Conservation (phyloP, 140 eudicot genomes). For the Erigeron philadelphicus region DNA sequence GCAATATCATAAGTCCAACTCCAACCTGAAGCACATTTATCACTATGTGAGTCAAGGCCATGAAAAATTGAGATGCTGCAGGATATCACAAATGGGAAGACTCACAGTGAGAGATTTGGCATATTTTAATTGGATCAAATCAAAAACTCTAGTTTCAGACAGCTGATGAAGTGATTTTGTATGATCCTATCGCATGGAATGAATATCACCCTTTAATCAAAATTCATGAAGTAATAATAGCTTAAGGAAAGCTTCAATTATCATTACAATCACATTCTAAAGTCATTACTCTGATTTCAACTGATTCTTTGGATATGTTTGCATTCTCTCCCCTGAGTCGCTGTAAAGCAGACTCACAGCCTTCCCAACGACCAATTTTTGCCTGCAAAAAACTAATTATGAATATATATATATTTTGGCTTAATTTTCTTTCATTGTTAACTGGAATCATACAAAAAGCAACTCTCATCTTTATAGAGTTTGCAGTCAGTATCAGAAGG, state of each 20-base stretch:
- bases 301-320: constrained; percentile 54
- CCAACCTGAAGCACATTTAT: constrained; percentile 49
- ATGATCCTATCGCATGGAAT: background rate
- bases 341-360: constrained; percentile 51
- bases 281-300: constrained; percentile 59
- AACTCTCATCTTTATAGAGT: background rate
- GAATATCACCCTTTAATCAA: background rate
- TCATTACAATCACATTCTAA: too few species aligned
- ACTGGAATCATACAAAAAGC: background rate
- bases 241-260: background rate
- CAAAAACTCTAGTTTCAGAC: background rate
- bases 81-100: background rate
- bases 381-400: constrained; percentile 43
- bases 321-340: constrained; percentile 61
- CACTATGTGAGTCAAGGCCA: background rate
- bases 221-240: background rate
- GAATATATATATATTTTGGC: too few species aligned
- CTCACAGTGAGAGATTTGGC: background rate
- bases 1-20: constrained; percentile 75
- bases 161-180: background rate
- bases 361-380: constrained; percentile 46
- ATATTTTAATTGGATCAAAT: background rate
- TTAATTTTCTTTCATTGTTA: background rate
- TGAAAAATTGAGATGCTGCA: constrained; percentile 6
- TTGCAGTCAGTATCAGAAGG: background rate